These are phyloP conservation scores for Fusarium sambucinum DNA, from an alignment of 2,329 filamentous ascomycete genomes.

Conservation along the genomic window DNA sequence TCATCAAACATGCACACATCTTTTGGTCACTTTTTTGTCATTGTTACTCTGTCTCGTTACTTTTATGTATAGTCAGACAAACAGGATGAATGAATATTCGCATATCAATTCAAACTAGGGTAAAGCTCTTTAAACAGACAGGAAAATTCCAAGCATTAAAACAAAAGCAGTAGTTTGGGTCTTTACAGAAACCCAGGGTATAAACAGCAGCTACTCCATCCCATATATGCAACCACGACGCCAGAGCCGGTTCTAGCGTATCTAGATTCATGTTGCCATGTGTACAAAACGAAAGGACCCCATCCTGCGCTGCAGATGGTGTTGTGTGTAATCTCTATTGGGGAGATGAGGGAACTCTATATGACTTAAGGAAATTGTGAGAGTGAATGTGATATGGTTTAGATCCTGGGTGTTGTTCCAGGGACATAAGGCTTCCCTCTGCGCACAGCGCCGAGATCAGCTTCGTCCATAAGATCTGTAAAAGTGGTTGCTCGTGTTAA, in stretches of 20 bases:
- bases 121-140: slow-evolving; percentile 21
- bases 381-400: slow-evolving; percentile 6
- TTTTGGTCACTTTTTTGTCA: background rate
- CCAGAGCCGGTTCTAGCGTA: slow-evolving; percentile 27
- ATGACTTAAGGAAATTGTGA: slow-evolving; percentile 1
- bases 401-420: slow-evolving; percentile 52
- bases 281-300: slow-evolving; percentile 22
- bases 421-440: slow-evolving; percentile 59
- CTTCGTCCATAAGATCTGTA: slow-evolving; percentile 65
- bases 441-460: slow-evolving; percentile 57
- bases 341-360: slow-evolving; percentile 5
- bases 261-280: slow-evolving; percentile 15
- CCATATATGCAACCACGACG: slow-evolving; percentile 30
- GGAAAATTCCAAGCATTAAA: slow-evolving; percentile 6
- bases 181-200: slow-evolving; percentile 38
- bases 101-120: slow-evolving; percentile 41
- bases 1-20: slow-evolving; percentile 3
- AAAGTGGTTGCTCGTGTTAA: slow-evolving; percentile 61
- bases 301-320: slow-evolving; percentile 37
- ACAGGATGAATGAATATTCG: slow-evolving; percentile 33
- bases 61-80: background rate
- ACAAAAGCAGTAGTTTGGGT: slow-evolving; percentile 13
- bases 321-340: slow-evolving; percentile 8
- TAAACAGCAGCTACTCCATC: slow-evolving; percentile 42
- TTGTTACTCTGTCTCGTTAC: background rate